Evolutionary conservation across 805 yeast genomes (phyloP).

Genomic region (Myxozyma udenii): DNA sequence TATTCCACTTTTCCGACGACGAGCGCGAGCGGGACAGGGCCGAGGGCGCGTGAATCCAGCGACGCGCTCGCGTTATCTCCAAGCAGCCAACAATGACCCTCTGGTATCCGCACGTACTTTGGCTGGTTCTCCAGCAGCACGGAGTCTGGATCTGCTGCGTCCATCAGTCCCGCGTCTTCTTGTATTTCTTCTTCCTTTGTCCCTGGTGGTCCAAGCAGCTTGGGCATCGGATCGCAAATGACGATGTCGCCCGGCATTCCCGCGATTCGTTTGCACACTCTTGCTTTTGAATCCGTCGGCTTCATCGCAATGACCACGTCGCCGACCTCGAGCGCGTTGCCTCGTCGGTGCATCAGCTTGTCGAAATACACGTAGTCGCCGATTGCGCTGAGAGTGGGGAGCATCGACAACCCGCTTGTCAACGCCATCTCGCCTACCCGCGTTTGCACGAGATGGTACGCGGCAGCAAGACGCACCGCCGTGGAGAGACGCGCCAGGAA

Average conservation of each 20-base stretch:
- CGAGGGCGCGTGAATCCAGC: slow-evolving; percentile 83
- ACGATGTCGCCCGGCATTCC: slow-evolving; percentile 95
- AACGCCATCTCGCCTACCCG: slow-evolving; percentile 71
- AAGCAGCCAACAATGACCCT: slow-evolving; percentile 95
- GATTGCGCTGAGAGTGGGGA: slow-evolving; percentile 75
- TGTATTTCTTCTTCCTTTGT: background rate
- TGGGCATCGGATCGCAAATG: slow-evolving; percentile 12
- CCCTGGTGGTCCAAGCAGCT: background rate
- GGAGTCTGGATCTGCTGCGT: slow-evolving; percentile 4
- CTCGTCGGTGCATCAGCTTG: slow-evolving; percentile 57
- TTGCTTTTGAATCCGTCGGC: slow-evolving; percentile 80
- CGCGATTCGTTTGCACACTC: slow-evolving; percentile 88
- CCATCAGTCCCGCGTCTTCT: background rate
- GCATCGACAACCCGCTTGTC: slow-evolving; percentile 92
- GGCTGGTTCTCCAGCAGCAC: slow-evolving; percentile 39
- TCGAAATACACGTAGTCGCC: slow-evolving; percentile 78
- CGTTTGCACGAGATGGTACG: slow-evolving; percentile 60
- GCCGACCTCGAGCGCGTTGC: slow-evolving; percentile 68
- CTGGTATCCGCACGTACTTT: slow-evolving; percentile 72
- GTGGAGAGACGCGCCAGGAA: no score
- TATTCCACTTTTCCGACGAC: slow-evolving; percentile 71
- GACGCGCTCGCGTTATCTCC: slow-evolving; percentile 91
- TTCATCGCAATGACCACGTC: slow-evolving; percentile 84
- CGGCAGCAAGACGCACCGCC: slow-evolving; percentile 40
- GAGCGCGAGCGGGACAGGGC: slow-evolving; percentile 84